phyloP scores from a whole-genome alignment of 257 asterid genomes.

The Capsicum pubescens region DNA sequence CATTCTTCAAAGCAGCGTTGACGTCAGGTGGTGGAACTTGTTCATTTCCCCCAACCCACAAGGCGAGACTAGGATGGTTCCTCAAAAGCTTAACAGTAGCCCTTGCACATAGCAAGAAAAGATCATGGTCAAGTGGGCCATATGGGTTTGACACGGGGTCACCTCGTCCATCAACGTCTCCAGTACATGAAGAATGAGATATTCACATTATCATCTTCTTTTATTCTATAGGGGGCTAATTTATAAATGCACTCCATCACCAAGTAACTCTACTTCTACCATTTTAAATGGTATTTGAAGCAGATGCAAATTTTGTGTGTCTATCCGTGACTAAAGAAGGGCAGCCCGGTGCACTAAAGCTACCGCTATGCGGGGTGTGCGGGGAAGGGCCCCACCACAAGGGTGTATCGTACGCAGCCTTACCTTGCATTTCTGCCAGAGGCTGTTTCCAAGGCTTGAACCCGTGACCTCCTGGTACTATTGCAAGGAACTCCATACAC shows the following conservation, averaged over 20 bases:
- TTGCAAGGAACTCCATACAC: not conserved
- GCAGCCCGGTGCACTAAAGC: too few relatives aligned
- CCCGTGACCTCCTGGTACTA: not conserved
- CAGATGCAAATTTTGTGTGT: not conserved
- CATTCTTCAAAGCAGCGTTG: slow-evolving; percentile 66
- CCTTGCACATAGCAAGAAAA: slow-evolving; percentile 86
- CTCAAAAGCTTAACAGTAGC: slow-evolving; percentile 91
- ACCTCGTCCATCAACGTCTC: slow-evolving; percentile 94
- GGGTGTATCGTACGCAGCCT: too few relatives aligned
- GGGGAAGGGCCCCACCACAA: too few relatives aligned
- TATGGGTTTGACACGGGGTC: slow-evolving; percentile 83
- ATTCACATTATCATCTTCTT: slow-evolving; percentile 15
- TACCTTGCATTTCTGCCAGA: too few relatives aligned
- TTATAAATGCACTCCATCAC: not conserved
- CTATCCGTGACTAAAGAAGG: not conserved
- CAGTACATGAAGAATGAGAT: slow-evolving; percentile 51
- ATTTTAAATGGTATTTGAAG: not conserved
- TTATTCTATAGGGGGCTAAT: not conserved
- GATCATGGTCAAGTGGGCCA: slow-evolving; percentile 96
- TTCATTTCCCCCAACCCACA: slow-evolving; percentile 99
- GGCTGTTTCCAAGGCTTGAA: too few relatives aligned
- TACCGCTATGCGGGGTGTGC: too few relatives aligned
- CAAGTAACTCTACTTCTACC: not conserved
- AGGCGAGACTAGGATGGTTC: slow-evolving; percentile 96
- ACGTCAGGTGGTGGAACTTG: slow-evolving; percentile 94